Evolutionary conservation across 202 grass and related monocot species (phyloP).

Genomic region (Dendrocalamus latiflorus): DNA sequence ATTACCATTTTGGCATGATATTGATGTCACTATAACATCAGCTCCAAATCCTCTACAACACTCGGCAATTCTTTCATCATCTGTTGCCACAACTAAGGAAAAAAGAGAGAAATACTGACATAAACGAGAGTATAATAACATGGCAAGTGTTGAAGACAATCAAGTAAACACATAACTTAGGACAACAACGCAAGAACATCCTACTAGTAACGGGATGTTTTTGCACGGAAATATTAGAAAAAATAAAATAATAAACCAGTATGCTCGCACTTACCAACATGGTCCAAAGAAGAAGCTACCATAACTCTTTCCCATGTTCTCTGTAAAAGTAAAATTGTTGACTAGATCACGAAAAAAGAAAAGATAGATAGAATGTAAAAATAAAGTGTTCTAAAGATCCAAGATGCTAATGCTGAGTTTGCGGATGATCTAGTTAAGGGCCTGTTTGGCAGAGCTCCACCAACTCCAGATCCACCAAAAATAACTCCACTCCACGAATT

Average conservation of each 20-base stretch:
- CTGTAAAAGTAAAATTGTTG: constrained; percentile 35
- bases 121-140: neutral
- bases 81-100: constrained; percentile 64
- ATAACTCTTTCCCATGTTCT: constrained; percentile 95
- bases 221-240: neutral
- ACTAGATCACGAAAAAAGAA: neutral
- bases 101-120: neutral
- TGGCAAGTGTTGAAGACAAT: neutral
- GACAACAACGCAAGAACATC: neutral
- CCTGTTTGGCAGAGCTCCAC: no score
- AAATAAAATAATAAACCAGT: neutral
- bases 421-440: neutral
- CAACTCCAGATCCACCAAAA: no score
- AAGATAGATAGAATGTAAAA: neutral
- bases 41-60: constrained; percentile 98
- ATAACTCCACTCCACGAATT: no score
- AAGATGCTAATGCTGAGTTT: neutral
- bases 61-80: constrained; percentile 84
- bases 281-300: constrained; percentile 61
- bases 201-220: neutral
- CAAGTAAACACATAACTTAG: neutral
- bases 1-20: constrained; percentile 81
- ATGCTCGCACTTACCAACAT: constrained; percentile 53
- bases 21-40: constrained; percentile 93
- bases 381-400: neutral